These are phyloP conservation scores for Trypanosoma cruzi DNA, from an alignment of 208 protist genomes.

Conservation along the genomic window DNA sequence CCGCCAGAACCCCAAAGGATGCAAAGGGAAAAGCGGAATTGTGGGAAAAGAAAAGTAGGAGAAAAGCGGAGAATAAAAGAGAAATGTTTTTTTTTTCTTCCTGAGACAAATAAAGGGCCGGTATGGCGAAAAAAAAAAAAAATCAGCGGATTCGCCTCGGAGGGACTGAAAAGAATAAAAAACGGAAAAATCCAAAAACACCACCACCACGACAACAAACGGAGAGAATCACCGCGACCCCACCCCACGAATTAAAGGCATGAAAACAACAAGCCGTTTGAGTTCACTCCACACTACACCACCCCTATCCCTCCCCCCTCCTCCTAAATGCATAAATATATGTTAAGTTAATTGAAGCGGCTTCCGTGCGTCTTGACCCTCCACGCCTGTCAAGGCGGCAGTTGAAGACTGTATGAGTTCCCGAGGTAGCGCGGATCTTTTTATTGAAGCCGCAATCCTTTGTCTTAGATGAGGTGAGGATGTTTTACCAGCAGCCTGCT, in stretches of 20 bases:
- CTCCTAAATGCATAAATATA: background rate
- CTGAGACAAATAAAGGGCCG: background rate
- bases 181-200: background rate
- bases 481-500: constrained; percentile 47
- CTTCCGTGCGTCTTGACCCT: constrained; percentile 1
- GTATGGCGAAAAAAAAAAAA: background rate
- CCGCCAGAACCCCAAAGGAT: background rate
- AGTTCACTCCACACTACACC: background rate
- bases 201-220: too few species aligned
- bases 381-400: constrained; percentile 12
- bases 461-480: constrained; percentile 50
- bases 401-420: constrained; percentile 38
- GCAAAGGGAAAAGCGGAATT: background rate
- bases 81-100: too few species aligned
- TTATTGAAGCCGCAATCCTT: constrained; percentile 53
- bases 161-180: background rate
- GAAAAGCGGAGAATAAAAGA: background rate
- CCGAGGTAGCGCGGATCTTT: constrained; percentile 54
- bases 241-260: too few species aligned
- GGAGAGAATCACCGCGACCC: too few species aligned
- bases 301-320: background rate
- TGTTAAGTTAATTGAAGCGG: constrained; percentile 22
- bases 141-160: too few species aligned
- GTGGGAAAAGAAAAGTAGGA: background rate
- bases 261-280: too few species aligned